Percentiles rank a stretch among this genome's conserved stretches.
Evolutionary conservation across 2,329 filamentous ascomycete genomes (phyloP).

Genomic region (Penicillium polonicum): DNA sequence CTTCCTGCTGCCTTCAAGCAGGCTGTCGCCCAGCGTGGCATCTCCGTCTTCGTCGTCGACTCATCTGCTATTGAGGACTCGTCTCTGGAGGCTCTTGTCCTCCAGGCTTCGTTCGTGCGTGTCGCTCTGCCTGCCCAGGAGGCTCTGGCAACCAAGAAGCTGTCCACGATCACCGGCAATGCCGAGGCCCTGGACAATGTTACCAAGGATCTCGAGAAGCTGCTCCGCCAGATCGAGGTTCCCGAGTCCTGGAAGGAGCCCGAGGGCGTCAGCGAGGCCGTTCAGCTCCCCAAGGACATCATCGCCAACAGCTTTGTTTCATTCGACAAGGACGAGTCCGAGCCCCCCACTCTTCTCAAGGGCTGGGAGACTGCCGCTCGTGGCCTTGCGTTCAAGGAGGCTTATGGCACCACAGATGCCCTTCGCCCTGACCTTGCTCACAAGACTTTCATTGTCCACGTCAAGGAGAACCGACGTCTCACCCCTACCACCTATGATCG

Average conservation of each 20-base stretch:
- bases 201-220: conserved; percentile 61
- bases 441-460: conserved; percentile 82
- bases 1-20: conserved; percentile 70
- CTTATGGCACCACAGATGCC: conserved; percentile 69
- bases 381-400: conserved; percentile 90
- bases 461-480: conserved; percentile 92
- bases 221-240: conserved; percentile 70
- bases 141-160: conserved; percentile 62
- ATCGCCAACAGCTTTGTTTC: conserved; percentile 77
- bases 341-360: conserved; percentile 64
- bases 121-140: conserved; percentile 68
- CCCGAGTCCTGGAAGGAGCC: conserved; percentile 77
- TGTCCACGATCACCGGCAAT: conserved; percentile 61
- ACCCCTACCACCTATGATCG: conserved; percentile 88
- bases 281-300: conserved; percentile 61
- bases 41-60: conserved; percentile 75
- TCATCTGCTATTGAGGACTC: conserved; percentile 65
- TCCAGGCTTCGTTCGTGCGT: conserved; percentile 81
- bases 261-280: conserved; percentile 46
- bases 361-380: conserved; percentile 85
- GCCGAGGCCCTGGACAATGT: conserved; percentile 63
- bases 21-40: conserved; percentile 65
- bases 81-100: conserved; percentile 65
- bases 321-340: conserved; percentile 73
- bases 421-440: conserved; percentile 83